Conservation (phyloP, 306 rosid genomes). For the Urtica urens region DNA sequence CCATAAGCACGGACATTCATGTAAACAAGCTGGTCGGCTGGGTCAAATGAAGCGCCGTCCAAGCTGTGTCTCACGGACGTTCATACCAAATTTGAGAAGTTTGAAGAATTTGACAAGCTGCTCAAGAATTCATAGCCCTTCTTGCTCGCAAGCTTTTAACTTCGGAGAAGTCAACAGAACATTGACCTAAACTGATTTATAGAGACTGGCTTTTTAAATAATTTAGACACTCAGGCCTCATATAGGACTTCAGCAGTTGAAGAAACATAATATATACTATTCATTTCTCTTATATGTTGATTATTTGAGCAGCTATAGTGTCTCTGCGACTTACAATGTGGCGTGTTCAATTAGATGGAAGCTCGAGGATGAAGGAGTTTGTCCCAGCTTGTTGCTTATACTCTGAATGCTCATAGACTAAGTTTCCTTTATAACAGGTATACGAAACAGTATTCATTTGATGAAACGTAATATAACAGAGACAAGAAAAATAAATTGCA, state of each 20-base stretch:
- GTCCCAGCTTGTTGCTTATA: conserved; percentile 52
- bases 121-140: conserved; percentile 46
- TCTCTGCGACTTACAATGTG: conserved; percentile 35
- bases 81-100: conserved; percentile 48
- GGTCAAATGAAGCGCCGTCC: conserved; percentile 36
- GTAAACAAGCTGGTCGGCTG: conserved; percentile 49
- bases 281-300: background rate
- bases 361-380: conserved; percentile 50
- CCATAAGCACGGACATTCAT: no score
- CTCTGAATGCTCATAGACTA: conserved; percentile 39
- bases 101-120: conserved; percentile 48
- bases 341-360: conserved; percentile 56
- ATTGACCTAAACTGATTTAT: conserved; percentile 58
- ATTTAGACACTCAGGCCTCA: no score
- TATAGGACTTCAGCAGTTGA: no score
- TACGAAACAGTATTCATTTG: no score
- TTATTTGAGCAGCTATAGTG: conserved; percentile 41
- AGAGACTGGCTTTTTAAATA: conserved; percentile 77
- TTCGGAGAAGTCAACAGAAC: conserved; percentile 61
- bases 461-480: no score
- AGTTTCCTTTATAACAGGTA: conserved; percentile 23
- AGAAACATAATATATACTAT: background rate
- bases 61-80: conserved; percentile 22
- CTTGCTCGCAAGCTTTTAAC: conserved; percentile 64
- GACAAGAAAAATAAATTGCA: no score